These are phyloP conservation scores for Lentinula lateritia DNA, from an alignment of 768 basidiomycete species.

Conservation along the genomic window DNA sequence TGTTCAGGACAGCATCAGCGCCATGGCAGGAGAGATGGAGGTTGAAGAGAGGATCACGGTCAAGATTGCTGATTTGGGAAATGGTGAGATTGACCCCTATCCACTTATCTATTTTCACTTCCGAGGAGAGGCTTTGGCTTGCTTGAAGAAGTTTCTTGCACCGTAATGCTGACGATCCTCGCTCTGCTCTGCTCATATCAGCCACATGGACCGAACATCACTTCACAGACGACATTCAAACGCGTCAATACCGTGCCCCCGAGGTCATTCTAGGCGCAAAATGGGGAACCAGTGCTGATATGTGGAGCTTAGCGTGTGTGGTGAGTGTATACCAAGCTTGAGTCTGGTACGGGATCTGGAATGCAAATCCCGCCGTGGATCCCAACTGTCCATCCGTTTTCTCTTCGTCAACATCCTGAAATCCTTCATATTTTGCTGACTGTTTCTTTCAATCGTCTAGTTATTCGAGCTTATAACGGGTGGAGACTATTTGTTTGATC, in stretches of 20 bases:
- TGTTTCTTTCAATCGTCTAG: constrained; percentile 29
- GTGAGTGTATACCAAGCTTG: constrained; percentile 38
- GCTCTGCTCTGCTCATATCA: constrained; percentile 17
- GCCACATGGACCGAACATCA: constrained; percentile 92
- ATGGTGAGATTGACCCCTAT: constrained; percentile 48
- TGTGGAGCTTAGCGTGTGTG: constrained; percentile 95
- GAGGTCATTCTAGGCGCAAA: constrained; percentile 96
- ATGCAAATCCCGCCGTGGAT: too few relatives aligned
- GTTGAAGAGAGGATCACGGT: constrained; percentile 78
- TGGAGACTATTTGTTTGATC: constrained; percentile 97
- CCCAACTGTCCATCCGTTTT: too few relatives aligned
- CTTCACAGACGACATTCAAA: constrained; percentile 98
- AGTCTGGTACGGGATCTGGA: background rate
- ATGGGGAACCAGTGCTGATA: constrained; percentile 93
- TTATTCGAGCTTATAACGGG: constrained; percentile 94
- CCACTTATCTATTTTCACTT: background rate
- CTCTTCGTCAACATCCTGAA: too few relatives aligned
- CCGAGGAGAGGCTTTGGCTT: too few relatives aligned
- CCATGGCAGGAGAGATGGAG: constrained; percentile 14
- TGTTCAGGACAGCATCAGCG: constrained; percentile 19
- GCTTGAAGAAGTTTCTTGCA: too few relatives aligned
- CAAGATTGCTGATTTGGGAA: constrained; percentile 98
- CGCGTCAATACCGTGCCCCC: constrained; percentile 94
- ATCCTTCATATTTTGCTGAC: background rate
- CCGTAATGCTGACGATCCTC: background rate